Evolutionary conservation across 1,284 basidiomycete species (phyloP).

Genomic region (Xerocomus minutiporus): DNA sequence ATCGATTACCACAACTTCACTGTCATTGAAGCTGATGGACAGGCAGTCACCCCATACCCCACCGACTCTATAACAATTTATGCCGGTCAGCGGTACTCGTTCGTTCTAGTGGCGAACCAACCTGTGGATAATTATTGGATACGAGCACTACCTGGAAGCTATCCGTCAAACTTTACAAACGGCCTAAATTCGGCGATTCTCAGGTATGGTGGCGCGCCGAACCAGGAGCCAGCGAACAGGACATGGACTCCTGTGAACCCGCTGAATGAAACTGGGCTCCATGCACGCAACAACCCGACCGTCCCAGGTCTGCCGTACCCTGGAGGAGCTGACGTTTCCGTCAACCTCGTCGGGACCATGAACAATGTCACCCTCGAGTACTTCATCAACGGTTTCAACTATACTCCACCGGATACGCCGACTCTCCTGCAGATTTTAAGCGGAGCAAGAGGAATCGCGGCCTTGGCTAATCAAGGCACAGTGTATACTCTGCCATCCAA

Average conservation of each 20-base stretch:
- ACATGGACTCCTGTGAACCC: slow-evolving; percentile 12
- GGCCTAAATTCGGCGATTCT: slow-evolving; percentile 44
- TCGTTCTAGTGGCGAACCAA: slow-evolving; percentile 37
- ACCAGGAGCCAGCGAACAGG: slow-evolving; percentile 36
- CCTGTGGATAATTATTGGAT: slow-evolving; percentile 37
- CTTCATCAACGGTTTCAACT: slow-evolving; percentile 29
- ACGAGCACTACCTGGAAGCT: slow-evolving; percentile 28
- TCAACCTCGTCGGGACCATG: slow-evolving; percentile 23
- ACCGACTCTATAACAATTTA: slow-evolving; percentile 33
- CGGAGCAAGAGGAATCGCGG: slow-evolving; percentile 35
- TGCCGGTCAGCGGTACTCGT: slow-evolving; percentile 38
- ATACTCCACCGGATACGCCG: slow-evolving; percentile 31
- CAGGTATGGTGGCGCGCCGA: slow-evolving; percentile 45
- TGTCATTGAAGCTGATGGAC: slow-evolving; percentile 42
- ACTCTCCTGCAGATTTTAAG: slow-evolving; percentile 44
- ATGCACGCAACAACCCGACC: slow-evolving; percentile 6
- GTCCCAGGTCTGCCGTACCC: slow-evolving; percentile 22
- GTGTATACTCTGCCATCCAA: slow-evolving; percentile 36
- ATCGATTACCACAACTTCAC: slow-evolving; percentile 39
- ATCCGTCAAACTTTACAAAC: slow-evolving; percentile 18
- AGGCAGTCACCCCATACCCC: slow-evolving; percentile 30
- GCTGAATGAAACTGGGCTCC: slow-evolving; percentile 17
- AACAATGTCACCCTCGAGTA: slow-evolving; percentile 10
- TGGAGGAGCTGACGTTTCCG: slow-evolving; percentile 24
- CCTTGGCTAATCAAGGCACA: slow-evolving; percentile 36